Evolutionary conservation across 352 stramenopile species (phyloP), one percentile per base, ranked within the genome.

Genomic region (Pilasporangium apinafurcum): DNA sequence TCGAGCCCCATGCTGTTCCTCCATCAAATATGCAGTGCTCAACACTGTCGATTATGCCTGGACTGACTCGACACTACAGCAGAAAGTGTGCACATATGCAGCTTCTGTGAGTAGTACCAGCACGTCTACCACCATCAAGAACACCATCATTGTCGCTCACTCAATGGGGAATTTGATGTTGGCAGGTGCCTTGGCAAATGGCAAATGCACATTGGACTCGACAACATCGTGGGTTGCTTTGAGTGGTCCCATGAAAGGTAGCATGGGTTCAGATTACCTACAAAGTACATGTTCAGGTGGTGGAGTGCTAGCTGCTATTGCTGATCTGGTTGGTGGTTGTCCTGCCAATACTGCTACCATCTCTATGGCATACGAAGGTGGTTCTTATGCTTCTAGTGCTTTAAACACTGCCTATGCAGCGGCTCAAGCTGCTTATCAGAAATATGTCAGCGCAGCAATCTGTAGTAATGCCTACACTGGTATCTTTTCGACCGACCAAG

Each of bases 121-220:
- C 53, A 36, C 40, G 12, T 66, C 58, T 7, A 52, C 51, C 14
- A 73, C 59, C 10, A 65, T 85, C 55, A 62, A 72, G 43, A 58
- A 84, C 44, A 77, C 73, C 8, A 86, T 86, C 56, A 51, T 82
- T 25, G 42, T 89, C 1, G 60, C 51, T 1, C 72, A 89, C 44
- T 89, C 72, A 16, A 82, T 86, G 70, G 76, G 53, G 5, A 84
- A 78, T 44, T 45, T 86, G 9, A 64, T 74, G 27, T 22, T 84
- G 12, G 53, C 46, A 0, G 59, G 64, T 18, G 73, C 76, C 2
- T 56, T 56, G 13, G 48, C 48, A 6, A 56, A 37, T 4, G 48
- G 48, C 8, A 49, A 51, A 28, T 56, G 48, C 20, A 43, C 33
- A 20, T 42, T 56, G n/a, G 48, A 34, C n/a, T 26, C 44, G n/a